These are phyloP conservation scores for Candolleomyces efflorescens DNA, from an alignment of 768 basidiomycete species.

Conservation along the genomic window DNA sequence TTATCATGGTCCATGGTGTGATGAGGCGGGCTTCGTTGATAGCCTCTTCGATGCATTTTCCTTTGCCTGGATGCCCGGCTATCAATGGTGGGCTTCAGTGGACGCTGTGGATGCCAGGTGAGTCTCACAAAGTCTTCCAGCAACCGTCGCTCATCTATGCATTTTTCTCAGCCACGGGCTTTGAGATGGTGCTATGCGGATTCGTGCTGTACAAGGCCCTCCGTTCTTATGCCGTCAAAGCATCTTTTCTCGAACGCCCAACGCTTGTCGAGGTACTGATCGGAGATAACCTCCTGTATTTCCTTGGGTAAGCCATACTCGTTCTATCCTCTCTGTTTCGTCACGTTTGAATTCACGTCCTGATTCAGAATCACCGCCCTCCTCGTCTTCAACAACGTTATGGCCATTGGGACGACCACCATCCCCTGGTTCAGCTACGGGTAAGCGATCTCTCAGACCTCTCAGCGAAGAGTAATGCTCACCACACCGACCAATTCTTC, in stretches of 20 bases:
- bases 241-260: slow-evolving; percentile 19
- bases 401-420: background rate
- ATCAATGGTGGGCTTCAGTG: slow-evolving; percentile 40
- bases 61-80: slow-evolving; percentile 37
- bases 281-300: slow-evolving; percentile 40
- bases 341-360: background rate
- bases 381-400: background rate
- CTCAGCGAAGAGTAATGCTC: too few species aligned
- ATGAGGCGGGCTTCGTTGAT: background rate
- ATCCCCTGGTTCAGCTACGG: background rate
- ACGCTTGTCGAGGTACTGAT: slow-evolving; percentile 32
- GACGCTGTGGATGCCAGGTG: slow-evolving; percentile 43
- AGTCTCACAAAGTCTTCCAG: slow-evolving; percentile 2
- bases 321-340: background rate
- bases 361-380: background rate
- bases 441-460: background rate
- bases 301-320: background rate
- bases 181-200: slow-evolving; percentile 37
- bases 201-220: slow-evolving; percentile 35
- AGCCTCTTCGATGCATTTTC: slow-evolving; percentile 12
- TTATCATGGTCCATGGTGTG: background rate
- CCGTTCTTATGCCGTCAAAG: slow-evolving; percentile 19
- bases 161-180: slow-evolving; percentile 28
- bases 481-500: background rate
- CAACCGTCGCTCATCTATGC: background rate